Evolutionary conservation across 2,329 filamentous ascomycete species (phyloP), one percentile per base, ranked within the genome.

Genomic region (Fusarium sp.): DNA sequence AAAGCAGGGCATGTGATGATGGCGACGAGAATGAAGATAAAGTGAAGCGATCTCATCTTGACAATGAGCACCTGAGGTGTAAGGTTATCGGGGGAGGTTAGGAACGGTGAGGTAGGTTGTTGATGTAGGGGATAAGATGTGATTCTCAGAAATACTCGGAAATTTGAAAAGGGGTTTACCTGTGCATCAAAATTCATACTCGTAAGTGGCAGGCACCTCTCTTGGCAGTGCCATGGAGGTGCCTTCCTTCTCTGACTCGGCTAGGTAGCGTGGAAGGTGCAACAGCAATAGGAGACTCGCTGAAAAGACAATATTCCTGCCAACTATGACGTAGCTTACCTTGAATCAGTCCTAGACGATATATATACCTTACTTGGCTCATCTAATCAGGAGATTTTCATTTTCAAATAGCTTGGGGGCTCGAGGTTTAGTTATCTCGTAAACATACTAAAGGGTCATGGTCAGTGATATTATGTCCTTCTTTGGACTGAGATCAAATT

Each of bases 241-340:
- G 28, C 57, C 40, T 67, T 57, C 37, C 32, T 33, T 10, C 40
- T 33, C 19, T 21, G 18, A 25, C 30, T 30, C 19, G 37, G 38
- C 9, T 25, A 67, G n/a, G 32, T 52, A 18, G 18, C 16, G n/a
- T 47, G 56, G 47, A 65, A 71, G 67, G 70, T 67, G 38, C 30
- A 35, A 59, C 70, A 47, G 6, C 57, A 35, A 33, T 30, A 40
- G n/a, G 50, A 43, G 25, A 52, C 30, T 56, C 37, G 37, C 37
- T 56, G 21, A 33, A 28, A 25, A 13, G 19, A 16, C 33, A 23
- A 32, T n/a, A n/a, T 30, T n/a, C 25, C 35, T 40, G 33, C 15
- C 38, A 23, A 35, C 35, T 15, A 35, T 52, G 30, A 25, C 30
- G 30, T 15, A 50, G 11, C 18, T 23, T 23, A 25, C n/a, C n/a